Conservation (phyloP, 2,329 filamentous ascomycete genomes). For the Sordariomycetes sp. region DNA sequence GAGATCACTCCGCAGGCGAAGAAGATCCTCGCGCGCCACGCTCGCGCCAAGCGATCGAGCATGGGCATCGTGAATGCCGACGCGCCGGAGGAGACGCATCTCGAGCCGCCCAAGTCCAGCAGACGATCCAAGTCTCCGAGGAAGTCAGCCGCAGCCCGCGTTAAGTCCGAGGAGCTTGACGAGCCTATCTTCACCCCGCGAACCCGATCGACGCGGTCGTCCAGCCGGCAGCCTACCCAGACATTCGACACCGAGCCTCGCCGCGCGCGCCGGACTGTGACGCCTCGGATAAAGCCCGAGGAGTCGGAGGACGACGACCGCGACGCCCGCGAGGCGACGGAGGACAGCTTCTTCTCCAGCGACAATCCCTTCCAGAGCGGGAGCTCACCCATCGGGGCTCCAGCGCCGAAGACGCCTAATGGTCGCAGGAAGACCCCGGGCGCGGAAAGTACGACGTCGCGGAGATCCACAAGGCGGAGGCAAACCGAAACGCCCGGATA, state of each 20-base stretch:
- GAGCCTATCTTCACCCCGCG: slow-evolving; percentile 25
- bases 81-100: slow-evolving; percentile 56
- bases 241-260: slow-evolving; percentile 36
- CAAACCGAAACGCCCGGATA: slow-evolving; percentile 21
- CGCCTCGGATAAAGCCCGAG: slow-evolving; percentile 44
- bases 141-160: slow-evolving; percentile 34
- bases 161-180: slow-evolving; percentile 43
- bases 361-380: slow-evolving; percentile 93
- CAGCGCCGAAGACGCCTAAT: slow-evolving; percentile 24
- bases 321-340: slow-evolving; percentile 2
- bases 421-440: slow-evolving; percentile 38
- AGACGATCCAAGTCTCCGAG: slow-evolving; percentile 45
- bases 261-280: slow-evolving; percentile 39
- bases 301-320: slow-evolving; percentile 36
- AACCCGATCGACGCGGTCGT: slow-evolving; percentile 40
- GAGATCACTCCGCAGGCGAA: slow-evolving; percentile 69
- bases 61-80: slow-evolving; percentile 67
- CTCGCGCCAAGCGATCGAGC: slow-evolving; percentile 75
- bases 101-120: slow-evolving; percentile 37
- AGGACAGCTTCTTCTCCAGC: slow-evolving; percentile 56
- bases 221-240: slow-evolving; percentile 42
- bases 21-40: slow-evolving; percentile 64
- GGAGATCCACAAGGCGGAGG: slow-evolving; percentile 31
- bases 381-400: slow-evolving; percentile 50
- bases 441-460: slow-evolving; percentile 26